phyloP scores from a whole-genome alignment of 805 yeast species.

The Lipomyces kockii region DNA sequence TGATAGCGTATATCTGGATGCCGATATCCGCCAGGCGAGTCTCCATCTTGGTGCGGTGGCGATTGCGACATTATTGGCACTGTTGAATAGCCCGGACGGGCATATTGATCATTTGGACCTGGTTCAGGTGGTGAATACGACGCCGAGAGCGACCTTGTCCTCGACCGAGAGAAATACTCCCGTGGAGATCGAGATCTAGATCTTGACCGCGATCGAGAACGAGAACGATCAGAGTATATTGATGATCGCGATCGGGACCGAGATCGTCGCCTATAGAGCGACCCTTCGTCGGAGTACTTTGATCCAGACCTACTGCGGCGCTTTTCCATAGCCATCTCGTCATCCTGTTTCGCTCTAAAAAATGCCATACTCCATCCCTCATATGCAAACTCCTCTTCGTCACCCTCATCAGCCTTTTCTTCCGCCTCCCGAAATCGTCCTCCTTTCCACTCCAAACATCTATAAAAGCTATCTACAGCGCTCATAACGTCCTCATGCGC shows the following conservation, averaged over 20 bases:
- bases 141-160: neutral
- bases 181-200: neutral
- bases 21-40: neutral
- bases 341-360: conserved; percentile 9
- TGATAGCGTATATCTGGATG: neutral
- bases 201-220: neutral
- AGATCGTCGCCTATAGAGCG: neutral
- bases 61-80: neutral
- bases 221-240: neutral
- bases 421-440: conserved; percentile 18
- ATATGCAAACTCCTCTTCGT: conserved; percentile 16
- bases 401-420: conserved; percentile 6
- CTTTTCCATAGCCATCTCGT: neutral
- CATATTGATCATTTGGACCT: neutral
- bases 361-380: conserved; percentile 22
- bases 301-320: neutral
- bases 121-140: neutral
- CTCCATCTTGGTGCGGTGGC: neutral
- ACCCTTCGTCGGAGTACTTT: neutral
- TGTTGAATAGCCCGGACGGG: neutral
- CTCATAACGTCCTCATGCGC: neutral
- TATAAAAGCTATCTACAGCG: conserved; percentile 28
- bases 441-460: conserved; percentile 8
- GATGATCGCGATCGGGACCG: neutral
- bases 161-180: neutral